Conservation (phyloP, 2,329 filamentous ascomycete species). For the Colletotrichum siamense region DNA sequence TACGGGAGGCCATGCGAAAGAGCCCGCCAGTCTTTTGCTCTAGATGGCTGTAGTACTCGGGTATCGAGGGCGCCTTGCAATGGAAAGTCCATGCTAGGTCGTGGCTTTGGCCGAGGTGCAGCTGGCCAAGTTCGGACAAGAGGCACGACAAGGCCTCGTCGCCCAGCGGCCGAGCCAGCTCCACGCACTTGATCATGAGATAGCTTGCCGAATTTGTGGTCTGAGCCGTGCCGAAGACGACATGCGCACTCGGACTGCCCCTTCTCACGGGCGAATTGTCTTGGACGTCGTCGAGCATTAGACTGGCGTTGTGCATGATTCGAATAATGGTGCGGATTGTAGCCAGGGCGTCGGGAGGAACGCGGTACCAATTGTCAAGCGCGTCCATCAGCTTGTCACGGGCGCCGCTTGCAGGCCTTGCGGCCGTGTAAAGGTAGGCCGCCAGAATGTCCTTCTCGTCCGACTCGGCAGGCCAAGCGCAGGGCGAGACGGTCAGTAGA, state of each 20-base stretch:
- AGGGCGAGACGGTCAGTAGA: slow-evolving; percentile 1
- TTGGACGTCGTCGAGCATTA: slow-evolving; percentile 41
- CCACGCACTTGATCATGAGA: slow-evolving; percentile 24
- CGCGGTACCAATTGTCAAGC: neutral
- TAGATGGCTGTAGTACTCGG: slow-evolving; percentile 28
- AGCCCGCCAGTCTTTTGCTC: neutral
- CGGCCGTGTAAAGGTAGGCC: neutral
- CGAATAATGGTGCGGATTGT: neutral
- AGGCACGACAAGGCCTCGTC: slow-evolving; percentile 24
- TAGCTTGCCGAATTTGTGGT: slow-evolving; percentile 41
- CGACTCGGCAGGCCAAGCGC: neutral
- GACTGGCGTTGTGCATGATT: slow-evolving; percentile 2
- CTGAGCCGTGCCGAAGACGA: slow-evolving; percentile 38
- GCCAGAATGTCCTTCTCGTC: slow-evolving; percentile 8
- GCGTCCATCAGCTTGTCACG: slow-evolving; percentile 4
- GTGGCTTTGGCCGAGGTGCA: slow-evolving; percentile 31
- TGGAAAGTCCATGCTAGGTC: slow-evolving; percentile 31
- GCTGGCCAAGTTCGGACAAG: neutral
- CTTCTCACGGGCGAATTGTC: slow-evolving; percentile 38
- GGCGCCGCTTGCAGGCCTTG: neutral
- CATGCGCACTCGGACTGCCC: slow-evolving; percentile 37
- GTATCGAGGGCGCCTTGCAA: slow-evolving; percentile 22
- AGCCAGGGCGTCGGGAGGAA: neutral
- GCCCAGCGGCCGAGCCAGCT: slow-evolving; percentile 22
- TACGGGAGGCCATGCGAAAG: neutral